These are phyloP conservation scores for Macadamia tetraphylla DNA, from an alignment of 164 flowering plant genomes.

Conservation along the genomic window DNA sequence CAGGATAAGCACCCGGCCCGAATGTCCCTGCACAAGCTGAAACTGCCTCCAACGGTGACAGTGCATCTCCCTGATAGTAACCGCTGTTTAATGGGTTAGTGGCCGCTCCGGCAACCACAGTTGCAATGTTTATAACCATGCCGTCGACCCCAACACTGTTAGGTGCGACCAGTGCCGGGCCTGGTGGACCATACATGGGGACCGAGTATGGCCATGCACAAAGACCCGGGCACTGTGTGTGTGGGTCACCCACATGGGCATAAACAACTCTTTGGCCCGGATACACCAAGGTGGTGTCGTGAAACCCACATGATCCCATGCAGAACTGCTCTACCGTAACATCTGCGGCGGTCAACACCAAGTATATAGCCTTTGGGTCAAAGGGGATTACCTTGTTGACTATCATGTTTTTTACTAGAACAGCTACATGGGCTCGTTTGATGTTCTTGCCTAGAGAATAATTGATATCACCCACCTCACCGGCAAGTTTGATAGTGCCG, in stretches of 20 bases:
- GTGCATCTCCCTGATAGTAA: slow-evolving; percentile 30
- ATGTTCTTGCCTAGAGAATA: slow-evolving; percentile 26
- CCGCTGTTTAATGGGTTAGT: slow-evolving; percentile 37
- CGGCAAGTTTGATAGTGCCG: slow-evolving; percentile 12
- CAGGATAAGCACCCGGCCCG: slow-evolving; percentile 34
- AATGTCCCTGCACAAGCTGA: slow-evolving; percentile 36
- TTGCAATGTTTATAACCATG: slow-evolving; percentile 37
- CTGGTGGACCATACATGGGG: slow-evolving; percentile 33
- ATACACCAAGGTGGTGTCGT: slow-evolving; percentile 8
- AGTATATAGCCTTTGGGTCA: slow-evolving; percentile 21
- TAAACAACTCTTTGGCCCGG: slow-evolving; percentile 15
- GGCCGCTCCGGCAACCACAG: slow-evolving; percentile 33
- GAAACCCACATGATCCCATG: slow-evolving; percentile 31
- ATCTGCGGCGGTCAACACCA: slow-evolving; percentile 26
- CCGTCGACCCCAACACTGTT: slow-evolving; percentile 33
- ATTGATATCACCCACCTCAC: slow-evolving; percentile 8
- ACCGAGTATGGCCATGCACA: slow-evolving; percentile 38
- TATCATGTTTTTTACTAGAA: slow-evolving; percentile 12
- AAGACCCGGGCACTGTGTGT: slow-evolving; percentile 30
- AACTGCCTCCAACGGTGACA: slow-evolving; percentile 36
- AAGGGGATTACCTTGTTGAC: slow-evolving; percentile 7
- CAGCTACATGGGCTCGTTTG: slow-evolving; percentile 21
- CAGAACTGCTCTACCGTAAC: slow-evolving; percentile 29
- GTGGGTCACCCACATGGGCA: slow-evolving; percentile 31
- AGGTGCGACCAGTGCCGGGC: slow-evolving; percentile 27